Evolutionary conservation across 139 green algal species (phyloP).

Genomic region (Chlamydomonas sp.): DNA sequence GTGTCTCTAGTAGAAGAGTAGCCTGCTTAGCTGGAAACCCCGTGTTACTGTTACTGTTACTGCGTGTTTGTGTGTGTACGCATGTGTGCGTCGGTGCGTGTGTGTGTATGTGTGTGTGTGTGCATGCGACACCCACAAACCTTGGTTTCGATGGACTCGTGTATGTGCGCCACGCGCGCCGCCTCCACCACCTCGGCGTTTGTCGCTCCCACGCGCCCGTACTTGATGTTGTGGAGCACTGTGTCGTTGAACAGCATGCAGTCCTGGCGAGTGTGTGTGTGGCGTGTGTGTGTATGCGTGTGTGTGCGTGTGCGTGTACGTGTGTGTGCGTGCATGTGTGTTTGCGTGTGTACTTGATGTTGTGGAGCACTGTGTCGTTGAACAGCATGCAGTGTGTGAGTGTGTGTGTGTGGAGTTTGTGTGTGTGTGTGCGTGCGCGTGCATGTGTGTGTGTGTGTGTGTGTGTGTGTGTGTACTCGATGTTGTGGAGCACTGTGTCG

Average conservation of each 20-base stretch:
- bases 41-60: too few species aligned
- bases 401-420: too few species aligned
- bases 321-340: background rate
- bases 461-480: constrained; percentile 38
- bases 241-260: constrained; percentile 86
- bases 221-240: constrained; percentile 78
- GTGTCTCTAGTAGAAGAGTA: too few species aligned
- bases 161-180: constrained; percentile 44
- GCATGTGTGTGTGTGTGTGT: constrained; percentile 33
- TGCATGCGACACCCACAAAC: too few species aligned
- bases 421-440: constrained; percentile 53
- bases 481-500: constrained; percentile 84
- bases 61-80: too few species aligned
- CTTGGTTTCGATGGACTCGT: constrained; percentile 32
- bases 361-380: constrained; percentile 81
- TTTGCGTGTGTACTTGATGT: constrained; percentile 40
- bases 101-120: too few species aligned
- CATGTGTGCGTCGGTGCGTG: too few species aligned
- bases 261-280: too few species aligned
- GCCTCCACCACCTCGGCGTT: constrained; percentile 54
- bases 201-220: constrained; percentile 38
- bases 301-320: constrained; percentile 49
- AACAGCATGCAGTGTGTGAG: too few species aligned
- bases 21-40: too few species aligned
- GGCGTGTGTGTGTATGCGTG: constrained; percentile 65